Conservation (phyloP, 495 filamentous ascomycete species). For the Lepidopterella palustris region DNA sequence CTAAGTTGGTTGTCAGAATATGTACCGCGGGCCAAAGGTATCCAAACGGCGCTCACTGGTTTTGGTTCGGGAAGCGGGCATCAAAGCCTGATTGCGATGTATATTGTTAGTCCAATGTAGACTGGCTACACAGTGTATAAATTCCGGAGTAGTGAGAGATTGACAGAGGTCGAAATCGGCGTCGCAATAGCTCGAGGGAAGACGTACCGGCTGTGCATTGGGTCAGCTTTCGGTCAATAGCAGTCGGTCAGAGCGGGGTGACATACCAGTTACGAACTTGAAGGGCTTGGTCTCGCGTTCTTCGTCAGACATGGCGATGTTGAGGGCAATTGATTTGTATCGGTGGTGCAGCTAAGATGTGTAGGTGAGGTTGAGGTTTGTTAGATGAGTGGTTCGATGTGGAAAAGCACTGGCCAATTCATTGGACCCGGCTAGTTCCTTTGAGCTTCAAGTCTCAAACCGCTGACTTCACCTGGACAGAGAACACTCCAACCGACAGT, state of each 20-base stretch:
- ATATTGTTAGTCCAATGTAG: not conserved
- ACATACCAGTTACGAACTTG: slow-evolving; percentile 99
- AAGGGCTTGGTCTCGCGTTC: slow-evolving; percentile 97
- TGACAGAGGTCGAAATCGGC: not conserved
- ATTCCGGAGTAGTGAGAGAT: not conserved
- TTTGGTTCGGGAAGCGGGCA: slow-evolving; percentile 96
- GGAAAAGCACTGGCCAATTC: not conserved
- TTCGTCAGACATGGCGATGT: slow-evolving; percentile 73
- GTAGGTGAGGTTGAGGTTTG: slow-evolving; percentile 10
- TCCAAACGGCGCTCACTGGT: slow-evolving; percentile 58
- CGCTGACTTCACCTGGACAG: slow-evolving; percentile 3
- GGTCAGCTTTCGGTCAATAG: slow-evolving; percentile 13
- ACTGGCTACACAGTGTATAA: too few relatives aligned
- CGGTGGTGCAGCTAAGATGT: slow-evolving; percentile 1
- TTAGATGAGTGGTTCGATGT: slow-evolving; percentile 2
- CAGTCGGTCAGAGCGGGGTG: not conserved
- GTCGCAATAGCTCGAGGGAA: not conserved
- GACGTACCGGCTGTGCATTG: slow-evolving; percentile 32
- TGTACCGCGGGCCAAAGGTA: slow-evolving; percentile 27
- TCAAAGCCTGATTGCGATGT: slow-evolving; percentile 69
- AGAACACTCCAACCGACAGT: too few relatives aligned
- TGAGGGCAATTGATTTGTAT: slow-evolving; percentile 12
- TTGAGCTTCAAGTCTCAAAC: slow-evolving; percentile 9
- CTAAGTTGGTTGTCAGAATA: slow-evolving; percentile 28
- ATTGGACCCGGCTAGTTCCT: slow-evolving; percentile 2